Evolutionary conservation across 306 rosid species (phyloP).

Genomic region (Dalbergia cochinchinensis): DNA sequence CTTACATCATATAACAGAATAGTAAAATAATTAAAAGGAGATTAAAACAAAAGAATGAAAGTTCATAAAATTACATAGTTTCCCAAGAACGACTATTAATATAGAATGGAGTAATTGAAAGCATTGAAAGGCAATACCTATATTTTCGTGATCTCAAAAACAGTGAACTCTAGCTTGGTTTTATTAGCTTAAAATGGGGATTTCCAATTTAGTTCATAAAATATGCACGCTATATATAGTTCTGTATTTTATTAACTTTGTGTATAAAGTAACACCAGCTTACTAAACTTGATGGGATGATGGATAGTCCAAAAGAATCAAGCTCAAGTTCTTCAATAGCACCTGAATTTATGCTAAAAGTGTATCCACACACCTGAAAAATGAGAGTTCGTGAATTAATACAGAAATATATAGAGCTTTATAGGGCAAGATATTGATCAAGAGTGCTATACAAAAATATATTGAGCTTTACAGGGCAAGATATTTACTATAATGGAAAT

Average conservation of each 20-base stretch:
- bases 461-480: too few species aligned
- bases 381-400: constrained; percentile 39
- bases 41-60: too few species aligned
- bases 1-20: too few species aligned
- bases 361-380: constrained; percentile 85
- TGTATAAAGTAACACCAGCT: constrained; percentile 42
- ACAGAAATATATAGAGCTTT: too few species aligned
- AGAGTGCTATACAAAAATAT: too few species aligned
- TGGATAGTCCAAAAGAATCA: constrained; percentile 90
- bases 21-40: too few species aligned
- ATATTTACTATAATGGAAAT: too few species aligned
- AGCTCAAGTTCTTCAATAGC: constrained; percentile 88
- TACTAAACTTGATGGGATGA: constrained; percentile 92
- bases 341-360: constrained; percentile 86
- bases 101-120: too few species aligned
- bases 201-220: constrained; percentile 17
- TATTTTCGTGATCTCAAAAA: not conserved
- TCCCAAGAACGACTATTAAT: too few species aligned
- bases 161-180: not conserved
- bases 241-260: constrained; percentile 28
- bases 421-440: too few species aligned
- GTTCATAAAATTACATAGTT: too few species aligned
- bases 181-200: not conserved
- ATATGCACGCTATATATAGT: constrained; percentile 30
- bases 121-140: too few species aligned